Evolutionary conservation across 257 asterid genomes (phyloP), one percentile per base, ranked within the genome.

Genomic region (Salvia splendens): DNA sequence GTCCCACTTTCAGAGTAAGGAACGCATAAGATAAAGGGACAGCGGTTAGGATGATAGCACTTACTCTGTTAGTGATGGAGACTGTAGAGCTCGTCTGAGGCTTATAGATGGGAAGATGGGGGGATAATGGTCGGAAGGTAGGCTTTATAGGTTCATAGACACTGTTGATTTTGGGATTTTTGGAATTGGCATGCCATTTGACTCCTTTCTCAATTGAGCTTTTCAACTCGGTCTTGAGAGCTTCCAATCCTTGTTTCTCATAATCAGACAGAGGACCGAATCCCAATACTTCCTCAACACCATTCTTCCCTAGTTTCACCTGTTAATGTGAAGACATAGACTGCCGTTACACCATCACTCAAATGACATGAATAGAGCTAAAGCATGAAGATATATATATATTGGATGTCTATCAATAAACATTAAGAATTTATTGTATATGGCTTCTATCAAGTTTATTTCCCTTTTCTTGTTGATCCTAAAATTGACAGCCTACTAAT

Each of bases 261-360:
- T 40, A 85, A 54, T 85, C 96, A 6, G 90, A 75, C 9, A 87
- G 83, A 1, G 81, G 68, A 16, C 95, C 92, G 64, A 89, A 67
- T 4, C 92, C 96, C 4, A 83, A 67, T 42, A 89, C 82, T 77
- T 89, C 96, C 63, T 89, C 92, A 51, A 85, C 95, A 8, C 96
- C 96, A 17, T 85, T 87, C 79, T 80, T 85, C 55, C 96, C 92
- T 2, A 87, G 95, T 71, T 82, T 89, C 75, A 85, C 95, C 95
- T 89, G 78, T 58, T 45, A 73, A 32, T 33, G 10, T 43, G 8
- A 66, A 3, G 60, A 72, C 8, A 9, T n/a, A 60, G 48, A 16
- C 9, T 46, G 53, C 38, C 17, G 46, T 69, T 57, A 57, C 49
- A 41, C 11, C 30, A 5, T 30, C 62, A 43, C 50, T 10, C n/a